Evolutionary conservation across 2,329 filamentous ascomycete species (phyloP), one percentile per base, ranked within the genome.

Genomic region (Chaetomium globosum): DNA sequence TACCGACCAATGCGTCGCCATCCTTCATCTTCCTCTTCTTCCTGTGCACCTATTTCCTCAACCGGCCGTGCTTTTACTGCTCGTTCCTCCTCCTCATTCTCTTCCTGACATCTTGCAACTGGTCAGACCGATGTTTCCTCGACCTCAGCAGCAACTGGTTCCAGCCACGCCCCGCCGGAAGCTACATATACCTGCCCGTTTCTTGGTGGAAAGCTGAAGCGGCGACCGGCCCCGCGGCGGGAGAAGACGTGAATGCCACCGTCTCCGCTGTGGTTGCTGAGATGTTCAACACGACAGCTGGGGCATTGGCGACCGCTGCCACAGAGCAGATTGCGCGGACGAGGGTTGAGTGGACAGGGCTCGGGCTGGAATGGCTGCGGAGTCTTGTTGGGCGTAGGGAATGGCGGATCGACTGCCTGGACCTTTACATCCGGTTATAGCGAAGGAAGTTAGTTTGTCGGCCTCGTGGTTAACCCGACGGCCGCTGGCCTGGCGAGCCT

Each of bases 1-100:
- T 95, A 72, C 91, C 91, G 60, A 92, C 91, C 66, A 93, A 93
- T 77, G 90, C 91, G 71, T 93, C 90, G 65, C 91, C 91, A 30
- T 85, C 91, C 74, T 93, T 94, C 81, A 91, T 95, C 76, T 87
- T 94, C 80, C 86, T 92, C 79, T 92, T 95, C 83, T 89, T 99
- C 81, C 84, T 92, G 70, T 92, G 93, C 77, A 97, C 93, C 70
- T 98, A 97, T 83, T 91, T 96, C 79, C 88, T 99, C 73, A 96
- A 97, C 80, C 89, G 94, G 63, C 95, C 95, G 61, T 99, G 95
- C 81, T 89, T 97, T 72, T 99, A 99, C 84, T 99, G 95, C 85
- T 97, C 93, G 67, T 88, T 97, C 68, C 89, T 99, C 61, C 91
- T 99, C 57, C 85, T 97, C 70, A 93, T 98, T 72, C 92, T 99